These are phyloP conservation scores for Aspergillus ochraceus DNA, from an alignment of 2,329 filamentous ascomycete genomes.

Conservation along the genomic window DNA sequence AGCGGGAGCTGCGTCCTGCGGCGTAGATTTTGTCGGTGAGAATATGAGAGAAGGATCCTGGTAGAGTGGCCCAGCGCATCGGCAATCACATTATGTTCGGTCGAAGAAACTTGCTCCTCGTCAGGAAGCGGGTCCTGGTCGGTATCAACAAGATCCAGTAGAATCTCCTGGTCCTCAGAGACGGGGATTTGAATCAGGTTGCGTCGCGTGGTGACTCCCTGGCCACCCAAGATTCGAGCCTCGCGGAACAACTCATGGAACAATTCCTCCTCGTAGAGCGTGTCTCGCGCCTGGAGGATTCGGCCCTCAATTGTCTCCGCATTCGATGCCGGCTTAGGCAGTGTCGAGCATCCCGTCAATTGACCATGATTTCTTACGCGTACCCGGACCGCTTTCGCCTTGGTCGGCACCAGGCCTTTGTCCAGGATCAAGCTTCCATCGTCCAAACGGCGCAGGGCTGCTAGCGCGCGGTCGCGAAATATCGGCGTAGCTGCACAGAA, in stretches of 20 bases:
- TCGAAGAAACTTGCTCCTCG: slow-evolving; percentile 25
- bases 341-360: slow-evolving; percentile 56
- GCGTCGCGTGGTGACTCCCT: slow-evolving; percentile 66
- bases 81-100: slow-evolving; percentile 51
- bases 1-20: slow-evolving; percentile 64
- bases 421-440: slow-evolving; percentile 78
- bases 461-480: slow-evolving; percentile 72
- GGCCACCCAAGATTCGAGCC: slow-evolving; percentile 68
- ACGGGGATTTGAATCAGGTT: slow-evolving; percentile 58
- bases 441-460: slow-evolving; percentile 71
- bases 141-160: slow-evolving; percentile 67
- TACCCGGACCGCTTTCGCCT: slow-evolving; percentile 65
- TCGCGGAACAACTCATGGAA: slow-evolving; percentile 89
- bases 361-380: slow-evolving; percentile 60
- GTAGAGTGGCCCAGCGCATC: slow-evolving; percentile 67
- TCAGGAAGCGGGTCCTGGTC: slow-evolving; percentile 41
- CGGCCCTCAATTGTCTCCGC: slow-evolving; percentile 36
- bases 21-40: slow-evolving; percentile 72
- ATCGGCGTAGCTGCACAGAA: slow-evolving; percentile 49
- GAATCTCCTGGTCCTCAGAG: slow-evolving; percentile 56
- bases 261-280: slow-evolving; percentile 67
- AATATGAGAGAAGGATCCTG: slow-evolving; percentile 73
- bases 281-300: slow-evolving; percentile 47
- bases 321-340: slow-evolving; percentile 17
- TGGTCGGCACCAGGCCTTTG: slow-evolving; percentile 51